These are phyloP conservation scores for Fusarium paranaense DNA, from an alignment of 2,329 filamentous ascomycete genomes.

Conservation along the genomic window DNA sequence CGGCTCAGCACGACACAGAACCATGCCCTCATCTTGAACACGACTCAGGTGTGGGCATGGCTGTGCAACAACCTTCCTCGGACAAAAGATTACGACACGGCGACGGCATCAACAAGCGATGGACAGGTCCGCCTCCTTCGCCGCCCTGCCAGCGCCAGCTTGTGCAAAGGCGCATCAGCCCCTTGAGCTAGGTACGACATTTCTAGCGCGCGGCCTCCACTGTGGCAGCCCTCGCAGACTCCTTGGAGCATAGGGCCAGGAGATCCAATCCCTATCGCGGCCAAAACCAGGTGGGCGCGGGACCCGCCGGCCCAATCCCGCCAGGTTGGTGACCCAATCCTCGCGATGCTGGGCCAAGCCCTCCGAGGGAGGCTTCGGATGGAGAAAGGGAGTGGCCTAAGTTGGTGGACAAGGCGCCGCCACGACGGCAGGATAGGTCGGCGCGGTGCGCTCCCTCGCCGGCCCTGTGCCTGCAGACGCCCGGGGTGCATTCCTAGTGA, in stretches of 20 bases:
- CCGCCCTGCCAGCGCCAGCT: conserved; percentile 35
- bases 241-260: conserved; percentile 23
- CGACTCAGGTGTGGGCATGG: neutral
- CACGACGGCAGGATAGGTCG: conserved; percentile 45
- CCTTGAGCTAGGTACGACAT: conserved; percentile 41
- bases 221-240: conserved; percentile 34
- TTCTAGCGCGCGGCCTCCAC: conserved; percentile 26
- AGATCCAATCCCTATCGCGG: conserved; percentile 31
- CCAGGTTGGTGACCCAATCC: conserved; percentile 34
- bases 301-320: conserved; percentile 30
- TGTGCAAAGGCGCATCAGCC: conserved; percentile 36
- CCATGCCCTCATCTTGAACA: neutral
- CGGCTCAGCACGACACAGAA: conserved; percentile 10
- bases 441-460: conserved; percentile 37
- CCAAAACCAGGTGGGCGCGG: conserved; percentile 27
- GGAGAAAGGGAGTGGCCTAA: conserved; percentile 36
- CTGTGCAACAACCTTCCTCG: conserved; percentile 8
- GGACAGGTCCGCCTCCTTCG: conserved; percentile 35
- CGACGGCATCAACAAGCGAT: conserved; percentile 22
- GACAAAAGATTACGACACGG: conserved; percentile 16
- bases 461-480: conserved; percentile 13
- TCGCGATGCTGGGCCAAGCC: conserved; percentile 21
- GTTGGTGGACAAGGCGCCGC: conserved; percentile 43
- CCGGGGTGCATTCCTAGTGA: conserved; percentile 37
- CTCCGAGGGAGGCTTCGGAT: conserved; percentile 38